A percentile compares a stretch with the other conserved stretches of the same genome.
Evolutionary conservation across 2,329 filamentous ascomycete species (phyloP).

Genomic region (Colletotrichum eremochloae): DNA sequence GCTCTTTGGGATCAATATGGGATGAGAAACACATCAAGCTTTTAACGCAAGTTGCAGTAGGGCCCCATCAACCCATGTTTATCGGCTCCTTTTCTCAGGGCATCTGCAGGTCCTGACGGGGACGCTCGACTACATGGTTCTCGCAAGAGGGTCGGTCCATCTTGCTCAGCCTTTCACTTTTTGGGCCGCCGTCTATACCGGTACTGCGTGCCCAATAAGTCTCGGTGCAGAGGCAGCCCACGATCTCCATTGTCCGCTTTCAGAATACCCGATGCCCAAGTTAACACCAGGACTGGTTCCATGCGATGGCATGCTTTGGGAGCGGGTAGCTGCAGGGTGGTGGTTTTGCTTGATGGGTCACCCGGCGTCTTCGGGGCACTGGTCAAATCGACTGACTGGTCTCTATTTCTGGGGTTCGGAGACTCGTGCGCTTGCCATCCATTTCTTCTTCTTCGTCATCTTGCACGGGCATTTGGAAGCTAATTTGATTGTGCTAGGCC

Average conservation of each 20-base stretch:
- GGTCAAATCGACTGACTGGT: not conserved
- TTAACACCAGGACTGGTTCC: not conserved
- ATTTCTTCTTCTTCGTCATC: conserved; percentile 17
- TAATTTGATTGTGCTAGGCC: conserved; percentile 12
- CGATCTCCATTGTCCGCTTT: not conserved
- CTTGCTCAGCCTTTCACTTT: conserved; percentile 6
- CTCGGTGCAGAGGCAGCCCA: not conserved
- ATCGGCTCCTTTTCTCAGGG: not conserved
- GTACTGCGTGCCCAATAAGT: not conserved
- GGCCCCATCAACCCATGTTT: conserved; percentile 24
- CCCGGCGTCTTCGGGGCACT: not conserved
- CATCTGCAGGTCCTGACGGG: conserved; percentile 9
- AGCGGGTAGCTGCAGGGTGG: not conserved
- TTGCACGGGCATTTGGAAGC: conserved; percentile 12
- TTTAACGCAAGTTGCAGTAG: conserved; percentile 32
- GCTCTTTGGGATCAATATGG: conserved; percentile 19
- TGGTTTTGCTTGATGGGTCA: not conserved
- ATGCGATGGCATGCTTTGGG: not conserved
- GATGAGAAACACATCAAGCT: conserved; percentile 32
- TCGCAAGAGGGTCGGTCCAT: conserved; percentile 5
- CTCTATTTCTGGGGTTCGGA: not conserved
- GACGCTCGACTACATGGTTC: not conserved
- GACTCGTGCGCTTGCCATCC: conserved; percentile 6
- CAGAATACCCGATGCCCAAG: not conserved
- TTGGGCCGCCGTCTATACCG: not conserved